A percentile compares a stretch with the other conserved stretches of the same genome.
Evolutionary conservation across 2,329 filamentous ascomycete species (phyloP).

Genomic region (Xenosphaeropsis pyriputrescens): DNA sequence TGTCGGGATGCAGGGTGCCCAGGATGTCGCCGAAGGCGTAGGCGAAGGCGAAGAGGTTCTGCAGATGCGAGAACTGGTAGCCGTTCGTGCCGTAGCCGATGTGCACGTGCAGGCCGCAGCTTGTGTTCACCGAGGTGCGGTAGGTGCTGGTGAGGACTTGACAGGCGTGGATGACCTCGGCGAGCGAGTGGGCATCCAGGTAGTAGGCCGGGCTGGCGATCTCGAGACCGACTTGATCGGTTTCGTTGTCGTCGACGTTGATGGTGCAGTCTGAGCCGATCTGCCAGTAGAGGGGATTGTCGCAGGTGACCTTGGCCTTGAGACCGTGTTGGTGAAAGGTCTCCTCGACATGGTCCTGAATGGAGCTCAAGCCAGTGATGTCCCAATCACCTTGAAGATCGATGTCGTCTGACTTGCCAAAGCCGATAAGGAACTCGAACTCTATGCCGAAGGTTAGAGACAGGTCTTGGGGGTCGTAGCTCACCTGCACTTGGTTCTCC

Average conservation of each 20-base stretch:
- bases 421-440: constrained; percentile 9
- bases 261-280: too few relatives aligned
- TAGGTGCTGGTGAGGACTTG: constrained; percentile 5
- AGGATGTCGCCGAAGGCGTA: constrained; percentile 4
- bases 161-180: constrained; percentile 3
- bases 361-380: too few relatives aligned
- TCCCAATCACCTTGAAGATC: too few relatives aligned
- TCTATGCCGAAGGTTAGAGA: constrained; percentile 12
- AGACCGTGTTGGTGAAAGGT: too few relatives aligned
- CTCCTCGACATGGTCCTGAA: too few relatives aligned
- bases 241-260: neutral
- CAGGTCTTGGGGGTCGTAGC: too few relatives aligned
- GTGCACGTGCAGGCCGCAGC: constrained; percentile 17
- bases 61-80: constrained; percentile 12
- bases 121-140: constrained; percentile 9
- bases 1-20: constrained; percentile 12
- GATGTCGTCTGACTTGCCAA: too few relatives aligned
- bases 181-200: constrained; percentile 3
- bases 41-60: constrained; percentile 12
- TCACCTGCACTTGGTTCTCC: too few relatives aligned
- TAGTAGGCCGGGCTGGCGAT: constrained; percentile 7
- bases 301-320: too few relatives aligned
- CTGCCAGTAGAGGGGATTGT: too few relatives aligned
- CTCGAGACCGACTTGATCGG: constrained; percentile 2
- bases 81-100: constrained; percentile 13